Evolutionary conservation across 2,329 filamentous ascomycete species (phyloP).

Genomic region (Colletotrichum neosansevieriae): DNA sequence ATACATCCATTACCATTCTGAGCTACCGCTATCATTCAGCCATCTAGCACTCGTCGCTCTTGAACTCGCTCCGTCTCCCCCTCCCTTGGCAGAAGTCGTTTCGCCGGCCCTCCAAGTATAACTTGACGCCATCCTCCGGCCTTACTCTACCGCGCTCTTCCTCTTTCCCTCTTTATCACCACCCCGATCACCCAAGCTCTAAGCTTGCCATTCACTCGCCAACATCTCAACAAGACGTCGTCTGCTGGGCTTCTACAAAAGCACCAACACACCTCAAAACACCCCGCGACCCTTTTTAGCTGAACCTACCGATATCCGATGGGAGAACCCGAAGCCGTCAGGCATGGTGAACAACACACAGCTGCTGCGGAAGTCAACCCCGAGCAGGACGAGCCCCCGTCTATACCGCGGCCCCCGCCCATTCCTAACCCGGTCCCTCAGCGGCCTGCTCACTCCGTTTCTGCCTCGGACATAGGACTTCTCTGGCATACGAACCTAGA

Average conservation of each 20-base stretch:
- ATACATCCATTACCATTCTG: constrained; percentile 4
- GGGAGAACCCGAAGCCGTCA: constrained; percentile 42
- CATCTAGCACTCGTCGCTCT: constrained; percentile 4
- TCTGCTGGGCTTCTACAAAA: constrained; percentile 34
- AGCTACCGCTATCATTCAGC: background rate
- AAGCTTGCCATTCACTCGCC: constrained; percentile 33
- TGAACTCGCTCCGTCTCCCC: constrained; percentile 6
- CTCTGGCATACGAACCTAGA: constrained; percentile 57
- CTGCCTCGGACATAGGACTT: constrained; percentile 46
- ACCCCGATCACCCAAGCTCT: constrained; percentile 38
- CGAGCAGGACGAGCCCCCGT: constrained; percentile 43
- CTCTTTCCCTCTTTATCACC: constrained; percentile 28
- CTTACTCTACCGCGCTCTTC: constrained; percentile 1
- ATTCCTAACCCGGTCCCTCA: constrained; percentile 35
- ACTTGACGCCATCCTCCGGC: constrained; percentile 34
- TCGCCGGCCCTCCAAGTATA: constrained; percentile 29
- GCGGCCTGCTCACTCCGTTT: constrained; percentile 45
- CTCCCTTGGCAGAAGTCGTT: constrained; percentile 31
- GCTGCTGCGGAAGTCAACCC: constrained; percentile 42
- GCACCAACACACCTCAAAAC: constrained; percentile 26
- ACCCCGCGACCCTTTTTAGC: constrained; percentile 28
- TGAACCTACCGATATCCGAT: constrained; percentile 42
- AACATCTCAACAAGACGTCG: constrained; percentile 9
- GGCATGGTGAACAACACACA: constrained; percentile 42
- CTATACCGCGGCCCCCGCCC: constrained; percentile 40